A percentile compares a stretch with the other conserved stretches of the same genome.
phyloP scores from a whole-genome alignment of 2,329 filamentous ascomycete genomes.

The Elsinoe australis region DNA sequence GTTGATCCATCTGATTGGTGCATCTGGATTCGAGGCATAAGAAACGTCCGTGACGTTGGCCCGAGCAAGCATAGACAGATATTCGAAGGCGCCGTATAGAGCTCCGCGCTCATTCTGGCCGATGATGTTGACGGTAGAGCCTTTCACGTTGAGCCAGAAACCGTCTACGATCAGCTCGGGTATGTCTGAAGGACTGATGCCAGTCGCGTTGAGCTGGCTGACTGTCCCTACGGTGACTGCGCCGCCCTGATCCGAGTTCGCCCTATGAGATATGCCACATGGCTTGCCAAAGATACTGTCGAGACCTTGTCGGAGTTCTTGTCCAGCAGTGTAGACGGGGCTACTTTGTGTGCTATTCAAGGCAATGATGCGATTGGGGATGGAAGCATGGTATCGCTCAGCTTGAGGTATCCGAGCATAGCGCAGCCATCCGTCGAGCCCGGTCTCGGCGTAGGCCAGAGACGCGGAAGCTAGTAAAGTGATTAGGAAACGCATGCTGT shows the following conservation, averaged over 20 bases:
- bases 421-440: slow-evolving; percentile 55
- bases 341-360: slow-evolving; percentile 48
- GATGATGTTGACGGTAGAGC: slow-evolving; percentile 48
- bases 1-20: slow-evolving; percentile 61
- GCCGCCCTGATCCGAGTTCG: slow-evolving; percentile 28
- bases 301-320: slow-evolving; percentile 53
- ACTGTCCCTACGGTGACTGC: slow-evolving; percentile 46
- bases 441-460: slow-evolving; percentile 50
- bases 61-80: slow-evolving; percentile 57
- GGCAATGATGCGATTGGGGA: slow-evolving; percentile 46
- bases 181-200: slow-evolving; percentile 29
- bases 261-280: slow-evolving; percentile 23
- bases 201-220: slow-evolving; percentile 35
- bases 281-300: slow-evolving; percentile 48
- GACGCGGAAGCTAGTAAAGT: slow-evolving; percentile 12
- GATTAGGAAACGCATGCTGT: not conserved
- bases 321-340: slow-evolving; percentile 53
- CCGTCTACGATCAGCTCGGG: slow-evolving; percentile 49
- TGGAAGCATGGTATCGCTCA: slow-evolving; percentile 31
- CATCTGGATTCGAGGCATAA: slow-evolving; percentile 49
- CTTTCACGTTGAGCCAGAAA: slow-evolving; percentile 51
- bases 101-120: slow-evolving; percentile 60
- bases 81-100: slow-evolving; percentile 62
- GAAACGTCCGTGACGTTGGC: slow-evolving; percentile 45
- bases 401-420: slow-evolving; percentile 49